Evolutionary conservation across 768 basidiomycete genomes (phyloP), one percentile per base, ranked within the genome.

Genomic region (Agaricus blazei): DNA sequence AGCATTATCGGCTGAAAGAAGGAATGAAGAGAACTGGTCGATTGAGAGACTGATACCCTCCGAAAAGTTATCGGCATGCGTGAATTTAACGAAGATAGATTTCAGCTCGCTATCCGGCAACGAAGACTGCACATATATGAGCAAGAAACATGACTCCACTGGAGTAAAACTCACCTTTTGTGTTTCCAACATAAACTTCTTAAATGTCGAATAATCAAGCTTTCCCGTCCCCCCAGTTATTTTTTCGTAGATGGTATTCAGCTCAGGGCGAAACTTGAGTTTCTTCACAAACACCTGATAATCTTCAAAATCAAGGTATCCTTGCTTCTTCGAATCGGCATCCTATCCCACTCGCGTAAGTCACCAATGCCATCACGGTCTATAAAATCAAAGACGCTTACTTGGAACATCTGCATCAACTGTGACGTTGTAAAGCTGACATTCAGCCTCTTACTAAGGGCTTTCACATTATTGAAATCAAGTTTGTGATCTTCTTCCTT

Each of bases 201-300:
- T 65, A 56, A 81, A 82, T 0, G 68, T 72, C 0, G 66, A 52
- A 46, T 75, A 71, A 58, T 80, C 74, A 48, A 81, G 72, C 29
- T 65, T 67, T 1, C 62, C 68, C 52, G 67, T 67, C 5, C 59
- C 41, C 23, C 63, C 60, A 34, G 63, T 63, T 9, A 78, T 58
- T 2, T 19, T 68, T 43, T 67, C 67, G 67, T 86, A 88, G 7
- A 97, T 68, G 0, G 72, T 63, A 51, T 89, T 84, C 1, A 98
- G 67, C 47, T 98, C 96, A 0, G 89, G 85, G 14, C 96, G 83
- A n/a, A 79, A 75, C 66, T 93, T 95, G 54, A 97, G 78, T 31
- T 84, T 67, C 63, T 87, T 89, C 59, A 95, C 88, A 58, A 98
- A 93, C 11, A 71, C 75, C 60, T 88, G 86, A 67, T 96, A 98